These are phyloP conservation scores for Beauveria australis DNA, from an alignment of 2,329 filamentous ascomycete genomes.

Conservation along the genomic window DNA sequence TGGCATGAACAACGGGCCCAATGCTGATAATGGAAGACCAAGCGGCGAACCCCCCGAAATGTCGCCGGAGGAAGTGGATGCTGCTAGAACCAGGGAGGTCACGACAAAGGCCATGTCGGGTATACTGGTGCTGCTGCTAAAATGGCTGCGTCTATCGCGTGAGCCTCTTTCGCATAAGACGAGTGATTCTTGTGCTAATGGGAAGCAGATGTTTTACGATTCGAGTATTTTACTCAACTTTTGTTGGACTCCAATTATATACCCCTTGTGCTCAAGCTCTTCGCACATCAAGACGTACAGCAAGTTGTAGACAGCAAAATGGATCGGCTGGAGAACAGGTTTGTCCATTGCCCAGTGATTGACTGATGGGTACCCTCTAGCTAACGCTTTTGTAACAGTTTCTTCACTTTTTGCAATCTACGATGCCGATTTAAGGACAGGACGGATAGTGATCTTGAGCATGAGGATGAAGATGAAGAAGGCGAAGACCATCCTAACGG, in stretches of 20 bases:
- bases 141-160: conserved; percentile 96
- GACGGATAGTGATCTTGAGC: conserved; percentile 20
- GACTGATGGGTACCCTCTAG: not conserved
- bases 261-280: conserved; percentile 83
- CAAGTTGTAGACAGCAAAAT: conserved; percentile 79
- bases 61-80: conserved; percentile 70
- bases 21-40: conserved; percentile 16
- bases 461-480: conserved; percentile 17
- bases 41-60: conserved; percentile 35
- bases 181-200: conserved; percentile 14
- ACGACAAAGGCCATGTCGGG: conserved; percentile 88
- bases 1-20: conserved; percentile 32
- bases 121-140: conserved; percentile 76
- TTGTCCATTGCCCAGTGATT: conserved; percentile 24
- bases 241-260: conserved; percentile 93
- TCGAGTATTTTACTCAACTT: conserved; percentile 90
- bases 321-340: conserved; percentile 77
- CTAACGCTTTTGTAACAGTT: conserved; percentile 41
- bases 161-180: conserved; percentile 30
- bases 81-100: conserved; percentile 75
- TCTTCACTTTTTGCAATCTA: conserved; percentile 82
- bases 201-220: conserved; percentile 74
- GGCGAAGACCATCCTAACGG: conserved; percentile 15
- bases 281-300: conserved; percentile 90
- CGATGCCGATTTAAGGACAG: conserved; percentile 45